Percentiles rank a stretch among this genome's conserved stretches.
Conservation (phyloP, 2,329 filamentous ascomycete genomes). For the Diatrype stigma region DNA sequence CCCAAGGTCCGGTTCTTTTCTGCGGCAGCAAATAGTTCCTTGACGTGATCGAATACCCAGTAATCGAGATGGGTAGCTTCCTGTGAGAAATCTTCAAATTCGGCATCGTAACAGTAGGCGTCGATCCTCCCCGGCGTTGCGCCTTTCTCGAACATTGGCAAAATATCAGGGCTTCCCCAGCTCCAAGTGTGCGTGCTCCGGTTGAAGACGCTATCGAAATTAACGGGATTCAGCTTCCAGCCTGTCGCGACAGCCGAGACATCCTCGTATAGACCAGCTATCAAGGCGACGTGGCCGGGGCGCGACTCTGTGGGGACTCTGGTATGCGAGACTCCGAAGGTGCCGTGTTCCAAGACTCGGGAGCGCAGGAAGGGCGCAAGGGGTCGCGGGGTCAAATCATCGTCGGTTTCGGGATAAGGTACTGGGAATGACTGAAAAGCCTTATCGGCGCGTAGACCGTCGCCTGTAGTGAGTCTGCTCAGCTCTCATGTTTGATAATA, state of each 20-base stretch:
- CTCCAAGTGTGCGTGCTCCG: conserved; percentile 96
- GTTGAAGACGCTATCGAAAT: conserved; percentile 99
- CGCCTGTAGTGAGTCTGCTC: conserved; percentile 46
- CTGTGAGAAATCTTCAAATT: conserved; percentile 85
- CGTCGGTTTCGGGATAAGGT: conserved; percentile 65
- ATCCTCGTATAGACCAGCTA: conserved; percentile 95
- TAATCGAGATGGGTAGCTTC: conserved; percentile 78
- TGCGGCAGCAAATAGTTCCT: conserved; percentile 77
- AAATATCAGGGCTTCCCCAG: conserved; percentile 96
- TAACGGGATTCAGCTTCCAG: conserved; percentile 97
- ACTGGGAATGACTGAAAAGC: conserved; percentile 92
- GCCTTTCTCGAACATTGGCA: conserved; percentile 96
- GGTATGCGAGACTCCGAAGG: conserved; percentile 96
- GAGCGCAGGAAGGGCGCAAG: conserved; percentile 90
- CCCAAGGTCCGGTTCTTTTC: conserved; percentile 72
- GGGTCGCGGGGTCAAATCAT: conserved; percentile 68
- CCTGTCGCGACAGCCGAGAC: conserved; percentile 95
- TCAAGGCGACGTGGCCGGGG: conserved; percentile 93
- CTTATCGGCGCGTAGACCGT: conserved; percentile 95
- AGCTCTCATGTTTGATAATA: conserved; percentile 8
- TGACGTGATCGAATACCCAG: conserved; percentile 96
- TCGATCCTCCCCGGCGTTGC: conserved; percentile 83
- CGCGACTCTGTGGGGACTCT: conserved; percentile 94
- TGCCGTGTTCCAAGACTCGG: conserved; percentile 81
- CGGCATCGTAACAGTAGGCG: conserved; percentile 76